These are phyloP conservation scores for Backusella parvicylindrica DNA, from an alignment of 192 early-diverging fungal genomes.

Conservation along the genomic window DNA sequence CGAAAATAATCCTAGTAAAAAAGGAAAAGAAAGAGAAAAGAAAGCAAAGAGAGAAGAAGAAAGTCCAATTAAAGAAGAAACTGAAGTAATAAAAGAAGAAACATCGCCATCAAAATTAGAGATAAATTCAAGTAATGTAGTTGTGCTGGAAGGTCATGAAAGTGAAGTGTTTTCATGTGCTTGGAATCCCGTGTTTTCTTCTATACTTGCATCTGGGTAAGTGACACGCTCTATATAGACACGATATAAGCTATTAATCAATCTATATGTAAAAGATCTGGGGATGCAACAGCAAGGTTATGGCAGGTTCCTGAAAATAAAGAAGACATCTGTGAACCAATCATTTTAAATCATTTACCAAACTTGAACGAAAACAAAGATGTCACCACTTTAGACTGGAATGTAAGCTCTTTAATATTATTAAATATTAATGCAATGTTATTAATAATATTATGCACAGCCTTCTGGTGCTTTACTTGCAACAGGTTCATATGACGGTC, in stretches of 20 bases:
- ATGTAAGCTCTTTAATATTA: conserved; percentile 47
- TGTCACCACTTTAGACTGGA: conserved; percentile 85
- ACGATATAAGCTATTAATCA: not conserved
- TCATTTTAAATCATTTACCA: conserved; percentile 55
- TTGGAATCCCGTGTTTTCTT: conserved; percentile 72
- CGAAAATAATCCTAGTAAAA: conserved; percentile 28
- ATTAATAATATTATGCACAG: conserved; percentile 34
- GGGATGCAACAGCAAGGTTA: conserved; percentile 82
- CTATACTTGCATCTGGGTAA: conserved; percentile 78
- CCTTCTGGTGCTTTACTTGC: conserved; percentile 75
- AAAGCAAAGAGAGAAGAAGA: conserved; percentile 32
- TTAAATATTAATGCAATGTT: not conserved
- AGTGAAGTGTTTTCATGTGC: conserved; percentile 70
- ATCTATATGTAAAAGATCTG: conserved; percentile 41
- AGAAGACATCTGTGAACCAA: conserved; percentile 44
- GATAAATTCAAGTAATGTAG: conserved; percentile 46
- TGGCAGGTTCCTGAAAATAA: conserved; percentile 71
- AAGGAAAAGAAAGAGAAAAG: conserved; percentile 54
- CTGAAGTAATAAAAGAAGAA: not conserved
- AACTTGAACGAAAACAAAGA: conserved; percentile 55
- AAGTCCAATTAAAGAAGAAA: not conserved
- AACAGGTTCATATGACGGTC: conserved; percentile 83
- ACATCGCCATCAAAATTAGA: conserved; percentile 7
- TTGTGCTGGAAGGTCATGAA: conserved; percentile 64
- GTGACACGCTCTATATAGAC: not conserved